Evolutionary conservation across 768 basidiomycete species (phyloP), one percentile per base, ranked within the genome.

Genomic region (Lactarius deliciosus): DNA sequence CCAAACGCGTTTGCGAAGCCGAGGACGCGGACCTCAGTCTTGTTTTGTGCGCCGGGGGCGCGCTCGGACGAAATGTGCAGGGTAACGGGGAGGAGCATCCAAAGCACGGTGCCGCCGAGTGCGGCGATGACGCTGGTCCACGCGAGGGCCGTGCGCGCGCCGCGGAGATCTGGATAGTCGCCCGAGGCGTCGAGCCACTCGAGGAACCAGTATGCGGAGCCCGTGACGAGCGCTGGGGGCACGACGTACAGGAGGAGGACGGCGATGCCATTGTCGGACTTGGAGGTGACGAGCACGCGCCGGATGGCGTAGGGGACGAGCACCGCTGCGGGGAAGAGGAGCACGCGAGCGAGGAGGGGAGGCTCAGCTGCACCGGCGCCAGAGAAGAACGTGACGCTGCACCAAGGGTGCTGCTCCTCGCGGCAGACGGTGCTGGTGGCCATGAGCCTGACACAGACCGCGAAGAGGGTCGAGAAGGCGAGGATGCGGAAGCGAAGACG

Each of bases 1-100:
- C 94, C 96, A 72, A 87, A 96, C 0, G 92, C 87, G 74, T 98
- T 97, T 0, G 92, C 91, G 72, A 88, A 96, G 0, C 96, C 96
- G 1, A 94, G 76, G 1, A 98, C 83, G 22, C 79, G 81, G 50
- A 86, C 81, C 57, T 85, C 81, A 18, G 72, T 75, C 74, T 73
- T 80, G 59, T 64, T 74, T 53, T 77, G 71, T 69, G 79, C 66
- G 70, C 65, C 3, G 25, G 64, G 25, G 7, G 32, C 32, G 36
- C 62, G 62, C 28, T 72, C 75, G 20, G 78, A 79, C 66, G 75
- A 72, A 50, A 97, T 79, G 63, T 89, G 81, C 45, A 98, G 78
- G 74, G 93, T 94, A 3, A 93, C 77, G 0, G 94, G 92, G 2
- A 86, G 79, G 20, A 81, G 72, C 79, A 82, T 87, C 94, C 95